Evolutionary conservation across 2,329 filamentous ascomycete species (phyloP).

Genomic region (Colletotrichum kahawae): DNA sequence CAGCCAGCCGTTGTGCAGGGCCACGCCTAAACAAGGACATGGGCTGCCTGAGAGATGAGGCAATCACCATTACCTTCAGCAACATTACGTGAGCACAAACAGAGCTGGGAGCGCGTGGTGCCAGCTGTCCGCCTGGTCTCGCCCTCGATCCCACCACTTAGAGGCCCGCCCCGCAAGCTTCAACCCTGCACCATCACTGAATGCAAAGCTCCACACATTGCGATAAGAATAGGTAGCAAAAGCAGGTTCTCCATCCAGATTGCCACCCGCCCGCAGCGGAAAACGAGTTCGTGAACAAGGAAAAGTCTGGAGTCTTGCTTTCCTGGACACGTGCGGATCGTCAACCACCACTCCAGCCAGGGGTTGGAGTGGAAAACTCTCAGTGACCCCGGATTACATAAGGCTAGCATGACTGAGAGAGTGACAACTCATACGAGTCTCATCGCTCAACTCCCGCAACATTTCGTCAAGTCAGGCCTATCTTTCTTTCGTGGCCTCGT

Average conservation of each 20-base stretch:
- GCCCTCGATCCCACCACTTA: not conserved
- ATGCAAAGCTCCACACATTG: not conserved
- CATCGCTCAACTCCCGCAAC: not conserved
- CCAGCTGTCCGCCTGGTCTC: conserved; percentile 1
- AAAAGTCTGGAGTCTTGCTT: not conserved
- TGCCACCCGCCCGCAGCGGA: not conserved
- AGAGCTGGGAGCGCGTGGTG: not conserved
- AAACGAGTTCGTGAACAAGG: not conserved
- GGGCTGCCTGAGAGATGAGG: conserved; percentile 12
- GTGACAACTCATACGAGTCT: not conserved
- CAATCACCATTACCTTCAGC: not conserved
- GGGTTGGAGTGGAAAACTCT: not conserved
- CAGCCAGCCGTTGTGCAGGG: conserved; percentile 11
- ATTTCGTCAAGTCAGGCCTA: not conserved
- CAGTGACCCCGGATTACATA: not conserved
- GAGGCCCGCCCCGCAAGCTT: not conserved
- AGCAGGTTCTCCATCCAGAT: not conserved
- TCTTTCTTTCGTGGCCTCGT: not conserved
- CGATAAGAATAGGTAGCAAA: conserved; percentile 7
- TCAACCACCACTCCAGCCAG: not conserved
- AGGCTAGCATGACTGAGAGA: not conserved
- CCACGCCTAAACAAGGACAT: not conserved
- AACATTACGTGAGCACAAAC: conserved; percentile 3
- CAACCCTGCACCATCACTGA: not conserved
- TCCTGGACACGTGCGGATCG: not conserved